Percentiles rank a stretch among this genome's conserved stretches.
These are phyloP conservation scores for Phaeosphaeriaceae sp. DNA, from an alignment of 2,329 filamentous ascomycete species.

Conservation along the genomic window DNA sequence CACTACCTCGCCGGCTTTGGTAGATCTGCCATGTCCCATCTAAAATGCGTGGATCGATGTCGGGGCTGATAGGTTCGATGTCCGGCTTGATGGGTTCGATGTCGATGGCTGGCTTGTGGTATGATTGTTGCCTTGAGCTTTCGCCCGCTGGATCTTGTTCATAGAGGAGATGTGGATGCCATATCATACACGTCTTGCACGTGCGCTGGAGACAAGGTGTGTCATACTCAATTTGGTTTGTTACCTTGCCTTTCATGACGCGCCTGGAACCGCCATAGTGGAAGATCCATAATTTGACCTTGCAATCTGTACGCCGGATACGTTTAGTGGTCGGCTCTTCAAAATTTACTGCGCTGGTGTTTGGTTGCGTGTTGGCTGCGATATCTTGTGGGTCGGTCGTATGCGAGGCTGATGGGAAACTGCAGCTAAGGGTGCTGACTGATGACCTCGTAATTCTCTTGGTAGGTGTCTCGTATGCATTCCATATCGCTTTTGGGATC, in stretches of 20 bases:
- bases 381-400: neutral
- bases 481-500: conserved; percentile 10
- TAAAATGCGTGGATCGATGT: conserved; percentile 8
- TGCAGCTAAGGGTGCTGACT: neutral
- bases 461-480: neutral
- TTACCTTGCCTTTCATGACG: conserved; percentile 5
- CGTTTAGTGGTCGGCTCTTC: neutral
- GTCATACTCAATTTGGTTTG: conserved; percentile 13
- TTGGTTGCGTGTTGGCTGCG: neutral
- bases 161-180: conserved; percentile 14
- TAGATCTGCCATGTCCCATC: conserved; percentile 2
- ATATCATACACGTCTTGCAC: conserved; percentile 21
- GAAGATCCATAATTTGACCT: conserved; percentile 20
- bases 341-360: neutral
- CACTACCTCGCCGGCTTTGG: neutral
- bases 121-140: neutral
- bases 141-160: neutral
- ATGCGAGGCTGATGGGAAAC: neutral
- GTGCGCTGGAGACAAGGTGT: conserved; percentile 20
- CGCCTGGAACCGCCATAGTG: conserved; percentile 22
- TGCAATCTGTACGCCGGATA: conserved; percentile 12
- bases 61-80: neutral
- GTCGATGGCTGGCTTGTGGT: neutral
- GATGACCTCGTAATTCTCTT: neutral
- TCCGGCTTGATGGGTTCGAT: neutral